phyloP scores from a whole-genome alignment of 306 rosid genomes.

The Rosa persica region DNA sequence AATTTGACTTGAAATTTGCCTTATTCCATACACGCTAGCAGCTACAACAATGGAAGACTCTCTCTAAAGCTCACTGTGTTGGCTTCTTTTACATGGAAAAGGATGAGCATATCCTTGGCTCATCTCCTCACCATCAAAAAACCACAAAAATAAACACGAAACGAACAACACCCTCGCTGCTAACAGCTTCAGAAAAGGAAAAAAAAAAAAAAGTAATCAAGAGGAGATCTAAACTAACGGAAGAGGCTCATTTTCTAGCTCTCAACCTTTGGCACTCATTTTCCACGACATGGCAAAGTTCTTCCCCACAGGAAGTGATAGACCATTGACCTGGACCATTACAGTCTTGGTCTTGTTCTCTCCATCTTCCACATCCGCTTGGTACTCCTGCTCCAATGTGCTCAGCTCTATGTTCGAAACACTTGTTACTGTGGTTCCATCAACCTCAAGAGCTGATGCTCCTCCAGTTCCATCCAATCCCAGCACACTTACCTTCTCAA shows the following conservation, averaged over 20 bases:
- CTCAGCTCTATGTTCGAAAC: constrained; percentile 40
- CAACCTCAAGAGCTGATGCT: constrained; percentile 50
- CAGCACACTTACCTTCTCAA: constrained; percentile 65
- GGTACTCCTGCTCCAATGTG: constrained; percentile 41
- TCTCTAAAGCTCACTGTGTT: constrained; percentile 21
- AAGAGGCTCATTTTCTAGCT: not conserved
- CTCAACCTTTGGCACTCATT: constrained; percentile 52
- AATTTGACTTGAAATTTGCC: constrained; percentile 14
- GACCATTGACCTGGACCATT: constrained; percentile 67
- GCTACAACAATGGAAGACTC: constrained; percentile 17
- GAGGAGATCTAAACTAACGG: constrained; percentile 17
- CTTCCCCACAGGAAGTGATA: constrained; percentile 70
- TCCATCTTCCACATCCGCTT: constrained; percentile 38
- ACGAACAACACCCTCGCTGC: constrained; percentile 10
- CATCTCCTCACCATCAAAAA: constrained; percentile 47
- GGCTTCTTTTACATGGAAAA: constrained; percentile 37
- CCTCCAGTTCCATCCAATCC: constrained; percentile 60
- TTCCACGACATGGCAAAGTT: constrained; percentile 85
- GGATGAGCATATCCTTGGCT: constrained; percentile 47
- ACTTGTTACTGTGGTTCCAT: constrained; percentile 42
- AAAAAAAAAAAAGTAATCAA: not conserved
- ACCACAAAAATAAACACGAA: not conserved
- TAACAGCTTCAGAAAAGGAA: not conserved
- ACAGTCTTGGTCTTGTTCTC: constrained; percentile 39
- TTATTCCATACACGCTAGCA: constrained; percentile 23